phyloP scores from a whole-genome alignment of 352 stramenopile genomes.

The Pythium folliculosum region DNA sequence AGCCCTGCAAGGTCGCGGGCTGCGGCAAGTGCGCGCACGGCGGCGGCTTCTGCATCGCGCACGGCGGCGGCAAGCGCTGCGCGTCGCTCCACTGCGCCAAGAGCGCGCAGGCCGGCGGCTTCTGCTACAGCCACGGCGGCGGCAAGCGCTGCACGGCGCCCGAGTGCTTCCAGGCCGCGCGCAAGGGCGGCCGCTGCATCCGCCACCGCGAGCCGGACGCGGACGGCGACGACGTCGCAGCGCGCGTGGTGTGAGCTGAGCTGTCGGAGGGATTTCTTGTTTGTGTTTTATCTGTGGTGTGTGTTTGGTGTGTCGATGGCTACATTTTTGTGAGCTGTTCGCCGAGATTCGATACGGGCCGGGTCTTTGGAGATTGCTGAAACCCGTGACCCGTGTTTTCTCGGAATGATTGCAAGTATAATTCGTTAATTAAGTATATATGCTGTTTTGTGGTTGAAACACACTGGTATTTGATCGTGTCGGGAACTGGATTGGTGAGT shows the following conservation, averaged over 20 bases:
- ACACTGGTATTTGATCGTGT: background rate
- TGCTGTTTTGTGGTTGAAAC: background rate
- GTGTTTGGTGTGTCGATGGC: slow-evolving; percentile 1
- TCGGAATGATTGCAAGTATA: slow-evolving; percentile 18
- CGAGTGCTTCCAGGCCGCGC: slow-evolving; percentile 76
- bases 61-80: slow-evolving; percentile 74
- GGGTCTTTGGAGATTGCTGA: background rate
- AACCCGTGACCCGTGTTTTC: slow-evolving; percentile 6
- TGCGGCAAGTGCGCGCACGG: slow-evolving; percentile 78
- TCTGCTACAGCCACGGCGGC: slow-evolving; percentile 81
- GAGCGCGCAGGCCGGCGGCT: slow-evolving; percentile 71
- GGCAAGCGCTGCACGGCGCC: slow-evolving; percentile 71
- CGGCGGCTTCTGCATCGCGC: slow-evolving; percentile 75
- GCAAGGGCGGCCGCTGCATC: slow-evolving; percentile 81
- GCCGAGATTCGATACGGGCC: slow-evolving; percentile 2
- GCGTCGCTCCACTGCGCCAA: slow-evolving; percentile 54
- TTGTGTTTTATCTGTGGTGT: too few species aligned
- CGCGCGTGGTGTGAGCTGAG: background rate
- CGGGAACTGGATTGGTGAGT: slow-evolving; percentile 5
- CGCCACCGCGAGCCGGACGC: slow-evolving; percentile 50
- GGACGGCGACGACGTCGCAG: background rate
- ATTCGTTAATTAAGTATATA: slow-evolving; percentile 23
- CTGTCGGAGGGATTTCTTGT: background rate
- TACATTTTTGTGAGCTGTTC: slow-evolving; percentile 9
- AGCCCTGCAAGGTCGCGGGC: slow-evolving; percentile 71